Base-by-base conservation (phyloP, 1,284 basidiomycete genomes). In the Austroboletus niveus region DNA sequence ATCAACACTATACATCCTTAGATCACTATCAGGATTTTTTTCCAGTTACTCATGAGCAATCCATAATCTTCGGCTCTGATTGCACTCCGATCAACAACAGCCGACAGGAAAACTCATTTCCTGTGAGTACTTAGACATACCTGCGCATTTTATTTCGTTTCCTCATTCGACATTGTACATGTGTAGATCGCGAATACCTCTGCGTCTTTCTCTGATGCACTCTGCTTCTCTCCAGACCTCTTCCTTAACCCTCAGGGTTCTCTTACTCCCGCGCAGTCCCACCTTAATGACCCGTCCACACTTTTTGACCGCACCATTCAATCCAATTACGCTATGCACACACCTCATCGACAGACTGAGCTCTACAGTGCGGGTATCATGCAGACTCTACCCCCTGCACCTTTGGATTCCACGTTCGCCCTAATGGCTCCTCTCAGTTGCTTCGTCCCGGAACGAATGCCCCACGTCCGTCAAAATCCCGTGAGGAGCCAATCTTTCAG, bases 121-220 rank as follows among this genome's bases (percentile, higher is more conserved):
- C 1, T 14, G 59, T 63, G 31, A 52, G 60, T 1, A 17, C 32
- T 4, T 34, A 29, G 2, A 7, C 3, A 0, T 8, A 8, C 15
- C 5, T 5, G 15, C 14, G 3, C 5, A 5, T 39, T 34, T 22
- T 30, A 11, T 1, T 1, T 20, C 15, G 6, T 30, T 44, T 43
- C 14, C 48, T 64, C 2, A 60, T 15, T 17, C 15, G 31, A 9
- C 9, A 12, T 34, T 7, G 8, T 3, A 5, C 22, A 2, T 27
- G 9, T 27, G 30, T 41, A 60, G 59, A n/a, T 9, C 8, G 10
- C 8, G 5, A 20, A 42, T 2, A 7, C 5, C 22, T 8, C 27
- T 24, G n/a, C 11, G 2, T 4, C 8, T 41, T 12, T 11, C 4
- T 10, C 36, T 14, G 27, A 29, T 1, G 1, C 22, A 11, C 1